Evolutionary conservation across 208 protist genomes (phyloP), one percentile per base, ranked within the genome.

Genomic region (Leptomonas pyrrhocoris): DNA sequence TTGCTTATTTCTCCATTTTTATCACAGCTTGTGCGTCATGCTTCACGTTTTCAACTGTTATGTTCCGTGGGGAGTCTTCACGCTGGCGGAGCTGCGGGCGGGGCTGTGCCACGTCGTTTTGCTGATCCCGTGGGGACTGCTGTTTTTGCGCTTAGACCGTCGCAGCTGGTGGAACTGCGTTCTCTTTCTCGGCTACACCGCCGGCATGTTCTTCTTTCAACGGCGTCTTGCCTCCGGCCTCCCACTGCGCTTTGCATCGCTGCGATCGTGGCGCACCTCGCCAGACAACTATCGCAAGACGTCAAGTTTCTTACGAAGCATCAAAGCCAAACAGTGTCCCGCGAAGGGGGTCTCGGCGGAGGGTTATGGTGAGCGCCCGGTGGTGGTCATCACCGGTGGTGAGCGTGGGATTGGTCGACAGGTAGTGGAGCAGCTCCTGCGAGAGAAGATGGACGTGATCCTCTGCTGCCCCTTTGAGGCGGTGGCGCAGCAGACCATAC

Each of bases 201-300:
- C 27, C 1, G 66, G 25, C 45, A 79, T 86, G 77, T 81, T 83
- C 40, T 79, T 79, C 53, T 68, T 83, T 15, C 81, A 80, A 34
- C 68, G 77, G 27, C 77, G 81, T 27, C 45, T 86, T 31, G 81
- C 81, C 49, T 86, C 81, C 16, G 81, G 81, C n/a, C 36, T 83
- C 27, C 72, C 77, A 15, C 28, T 86, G 18, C 68, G 63, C 34
- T 86, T 77, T 40, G 3, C 34, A 15, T 83, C 75, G 2, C 64
- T 80, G 51, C 72, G 67, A 2, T 55, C 62, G 23, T 86, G 66
- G 65, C 73, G 81, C 15, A 67, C 48, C 15, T 78, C 77, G 30
- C 51, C 50, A 12, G 57, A 75, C 36, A 83, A 80, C 67, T 86
- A 84, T 40, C 70, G 82, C 31, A 73, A 64, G 53, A 77, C 79